Base-by-base conservation (phyloP, 371 early-diverging fungal genomes). In the Mucor saturninus region DNA sequence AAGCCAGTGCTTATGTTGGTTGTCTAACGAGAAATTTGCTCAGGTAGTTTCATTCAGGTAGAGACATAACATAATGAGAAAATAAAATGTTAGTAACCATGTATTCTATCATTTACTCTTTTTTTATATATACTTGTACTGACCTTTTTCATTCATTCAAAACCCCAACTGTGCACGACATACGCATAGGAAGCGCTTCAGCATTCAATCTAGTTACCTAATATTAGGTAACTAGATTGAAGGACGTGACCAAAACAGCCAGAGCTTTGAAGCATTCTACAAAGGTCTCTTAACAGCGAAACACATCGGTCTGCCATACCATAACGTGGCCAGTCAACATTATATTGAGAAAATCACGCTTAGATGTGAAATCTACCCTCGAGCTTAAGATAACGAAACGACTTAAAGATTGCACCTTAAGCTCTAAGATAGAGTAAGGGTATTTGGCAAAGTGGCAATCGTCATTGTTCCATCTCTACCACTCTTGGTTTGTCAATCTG, bases 161-260 rank as follows among this genome's bases (percentile, higher is more conserved):
- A 45, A 45, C 45, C 45, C 45, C 14, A 45, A 15, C 14, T 45
- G 6, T 45, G 45, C 21, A 45, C 15, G 45, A 45, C 45, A 45
- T 45, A 45, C 45, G 45, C 45, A 15, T 45, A 45, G 45, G 6
- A 45, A 45, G 45, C 45, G 45, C 45, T 45, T 45, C 45, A 45
- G 45, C 45, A 45, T 45, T 45, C 45, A 45, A 54, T 54, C 54
- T 15, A 26, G 54, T 35, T 10, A 26, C 39, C 39, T 54, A 45
- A 45, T 32, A 48, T 58, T 58, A 58, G 58, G n/a, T n/a, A 57
- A 35, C 46, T 48, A 35, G 49, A 48, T 58, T 58, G 48, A 58
- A 58, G 58, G 58, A 58, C 46, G 49, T 37, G 49, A 48, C 15
- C 32, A 45, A 15, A 45, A 45, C 15, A 45, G 14, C 45, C 45